These are phyloP conservation scores for Medicago ruthenica DNA, from an alignment of 306 rosid species.

Conservation along the genomic window DNA sequence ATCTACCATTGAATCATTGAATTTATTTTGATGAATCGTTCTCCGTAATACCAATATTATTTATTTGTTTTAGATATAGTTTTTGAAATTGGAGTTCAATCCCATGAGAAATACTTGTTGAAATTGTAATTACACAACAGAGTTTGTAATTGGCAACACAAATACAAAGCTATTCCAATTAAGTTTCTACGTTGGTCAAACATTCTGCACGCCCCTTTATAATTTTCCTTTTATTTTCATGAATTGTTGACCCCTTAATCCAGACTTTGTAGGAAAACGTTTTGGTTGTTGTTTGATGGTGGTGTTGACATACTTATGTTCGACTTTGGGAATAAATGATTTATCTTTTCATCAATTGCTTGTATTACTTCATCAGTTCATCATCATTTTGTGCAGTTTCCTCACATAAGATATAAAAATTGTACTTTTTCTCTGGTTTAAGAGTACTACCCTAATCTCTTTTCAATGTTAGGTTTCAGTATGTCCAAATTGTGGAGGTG, in stretches of 20 bases:
- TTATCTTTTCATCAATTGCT: constrained; percentile 25
- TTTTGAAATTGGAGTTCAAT: constrained; percentile 24
- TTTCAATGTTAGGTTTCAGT: constrained; percentile 73
- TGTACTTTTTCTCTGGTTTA: constrained; percentile 10
- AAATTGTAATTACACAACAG: background rate
- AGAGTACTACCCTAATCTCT: constrained; percentile 26
- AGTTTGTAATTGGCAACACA: background rate
- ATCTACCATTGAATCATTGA: background rate
- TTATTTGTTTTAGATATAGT: constrained; percentile 13
- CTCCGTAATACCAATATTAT: background rate
- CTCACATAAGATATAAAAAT: constrained; percentile 28
- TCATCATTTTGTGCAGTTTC: constrained; percentile 35
- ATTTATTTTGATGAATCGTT: constrained; percentile 13
- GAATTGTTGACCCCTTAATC: constrained; percentile 11
- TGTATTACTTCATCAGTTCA: constrained; percentile 29
- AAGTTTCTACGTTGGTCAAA: constrained; percentile 28
- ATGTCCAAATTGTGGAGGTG: constrained; percentile 92
- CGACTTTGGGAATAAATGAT: constrained; percentile 35
- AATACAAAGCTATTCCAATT: constrained; percentile 16
- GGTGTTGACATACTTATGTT: constrained; percentile 4
- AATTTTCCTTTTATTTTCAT: constrained; percentile 33
- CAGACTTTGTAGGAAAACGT: background rate
- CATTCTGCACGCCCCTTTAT: constrained; percentile 23
- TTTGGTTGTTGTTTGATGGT: constrained; percentile 7
- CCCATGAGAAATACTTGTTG: constrained; percentile 16